Base-by-base conservation (phyloP, 2,329 filamentous ascomycete genomes). In the Sporothrix euskadiensis region DNA sequence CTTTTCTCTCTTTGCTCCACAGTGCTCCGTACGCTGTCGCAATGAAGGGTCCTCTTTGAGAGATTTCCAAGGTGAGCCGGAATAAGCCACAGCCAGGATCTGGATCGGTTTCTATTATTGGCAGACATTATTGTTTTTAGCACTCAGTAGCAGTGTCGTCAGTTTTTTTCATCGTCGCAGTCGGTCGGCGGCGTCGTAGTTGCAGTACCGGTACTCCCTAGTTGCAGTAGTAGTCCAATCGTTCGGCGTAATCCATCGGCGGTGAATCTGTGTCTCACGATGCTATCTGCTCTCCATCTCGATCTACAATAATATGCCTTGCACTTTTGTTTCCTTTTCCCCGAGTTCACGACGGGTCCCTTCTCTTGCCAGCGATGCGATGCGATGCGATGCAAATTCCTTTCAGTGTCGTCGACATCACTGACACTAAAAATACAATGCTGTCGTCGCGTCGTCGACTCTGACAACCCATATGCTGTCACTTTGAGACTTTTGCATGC, bases 91-190 rank as follows among this genome's bases (percentile, higher is more conserved):
- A 68, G 63, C 47, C 47, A 69, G 30, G 49, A 69, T 69, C 47
- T 69, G 35, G 35, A 22, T 65, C 59, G 30, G 66, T 39, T 61
- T 69, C 66, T 69, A 69, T 69, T 69, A 30, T 56, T 52, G 66
- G 44, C 26, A 32, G 19, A 7, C n/a, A 26, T 26, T 52, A 19
- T 49, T 49, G 10, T 16, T 49, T 10, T 49, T 2, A 26, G 26
- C 26, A 26, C 26, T 49, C 5, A 22, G 16, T 52, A n/a, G 16
- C 16, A 22, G 52, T 54, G 19, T 10, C 52, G 41, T 44, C 41
- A 44, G 6, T 54, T 22, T 54, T 26, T 26, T 54, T 16, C 26
- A 16, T 16, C 22, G n/a, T 54, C 22, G 52, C 52, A 54, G 22
- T 54, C 52, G 52, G 41, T 44, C 10, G 41, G 12, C 41, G 41